Base-by-base conservation (phyloP, 129 eudicot species). In the Arctium minus region DNA sequence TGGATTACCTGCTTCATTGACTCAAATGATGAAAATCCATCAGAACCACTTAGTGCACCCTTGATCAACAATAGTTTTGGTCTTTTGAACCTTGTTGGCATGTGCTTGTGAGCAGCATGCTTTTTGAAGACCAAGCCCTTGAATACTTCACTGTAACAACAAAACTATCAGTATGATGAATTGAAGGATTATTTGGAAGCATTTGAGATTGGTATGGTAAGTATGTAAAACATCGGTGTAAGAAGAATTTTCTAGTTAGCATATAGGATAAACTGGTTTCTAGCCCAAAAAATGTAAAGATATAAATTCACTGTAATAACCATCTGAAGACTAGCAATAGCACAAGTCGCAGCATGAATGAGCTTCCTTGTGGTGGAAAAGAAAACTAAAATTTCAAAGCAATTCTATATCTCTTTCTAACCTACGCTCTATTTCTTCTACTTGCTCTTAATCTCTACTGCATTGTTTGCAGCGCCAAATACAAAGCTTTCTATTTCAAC, bases 81-180 rank as follows among this genome's bases (percentile, higher is more conserved):
- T 72, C 85, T 90, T 84, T 84, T 85, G 86, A 77, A 90, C 80
- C 84, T 85, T 74, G 97, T 91, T 48, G 97, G 94, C 99, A 96
- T 96, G 86, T 89, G 97, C 82, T 96, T 95, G 89, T 92, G 99
- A 67, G 99, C 97, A 67, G 97, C 99, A 80, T 91, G 99, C 88
- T 95, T 95, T 72, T 96, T 96, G 86, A 96, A 96, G 64, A 96
- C 95, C 84, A 93, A 83, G 29, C 99, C 99, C 88, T 85, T 91
- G 44, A 96, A 79, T 62, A 96, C 82, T 86, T 86, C 90, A 84
- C 99, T 96, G 87, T 85, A 89, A 82, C 69, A 46, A 53, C 67
- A 6, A 82, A 73, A 80, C 48, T 13, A 32, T 67, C 9, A 78
- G 39, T 12, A 40, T 78, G 15, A 6, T 67, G 32, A 67, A 67